Base-by-base conservation (phyloP, 371 early-diverging fungal species). In the Actinomucor elegans region DNA sequence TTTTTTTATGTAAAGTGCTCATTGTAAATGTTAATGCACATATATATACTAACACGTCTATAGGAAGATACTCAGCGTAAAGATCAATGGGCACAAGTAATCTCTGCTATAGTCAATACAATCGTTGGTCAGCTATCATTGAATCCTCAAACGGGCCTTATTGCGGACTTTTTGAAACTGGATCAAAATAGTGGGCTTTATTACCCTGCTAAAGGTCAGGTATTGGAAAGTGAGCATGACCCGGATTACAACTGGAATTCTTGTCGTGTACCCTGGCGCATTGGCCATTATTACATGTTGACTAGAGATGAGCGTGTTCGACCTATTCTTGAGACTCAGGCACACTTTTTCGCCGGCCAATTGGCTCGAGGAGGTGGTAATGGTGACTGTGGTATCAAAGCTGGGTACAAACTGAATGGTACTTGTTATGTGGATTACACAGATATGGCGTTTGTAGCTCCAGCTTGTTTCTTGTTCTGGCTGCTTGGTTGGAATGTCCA, bases 371-470 rank as follows among this genome's bases (percentile, higher is more conserved):
- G 68, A 11, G 64, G 66, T 8, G 57, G 58, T 0, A 18, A 52
- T 35, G 72, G 72, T 5, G 70, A 71, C 45, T 69, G 70, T 58
- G 74, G 66, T 56, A 67, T 85, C 18, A 52, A 65, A 23, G 83
- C 85, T 27, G 85, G 85, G 11, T 85, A 85, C 56, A 59, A 73
- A 23, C 52, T 85, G 42, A 71, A 79, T 49, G 85, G 85, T 10
- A 61, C 65, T 6, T 59, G 61, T 53, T 75, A 73, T 45, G 70
- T 54, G 1, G 82, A 78, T 44, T 85, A 85, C 49, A 75, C 63
- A 5, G 85, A 85, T 42, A 73, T 85, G 75, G 81, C 85, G 0
- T 85, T 78, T 64, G 71, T 77, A 7, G 85, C 85, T 2, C 85
- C 85, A 17, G 85, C 72, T 14, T 75, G 81, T 23, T 73, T 76